phyloP scores from a whole-genome alignment of 306 rosid genomes.

The Dalbergia oliveri region DNA sequence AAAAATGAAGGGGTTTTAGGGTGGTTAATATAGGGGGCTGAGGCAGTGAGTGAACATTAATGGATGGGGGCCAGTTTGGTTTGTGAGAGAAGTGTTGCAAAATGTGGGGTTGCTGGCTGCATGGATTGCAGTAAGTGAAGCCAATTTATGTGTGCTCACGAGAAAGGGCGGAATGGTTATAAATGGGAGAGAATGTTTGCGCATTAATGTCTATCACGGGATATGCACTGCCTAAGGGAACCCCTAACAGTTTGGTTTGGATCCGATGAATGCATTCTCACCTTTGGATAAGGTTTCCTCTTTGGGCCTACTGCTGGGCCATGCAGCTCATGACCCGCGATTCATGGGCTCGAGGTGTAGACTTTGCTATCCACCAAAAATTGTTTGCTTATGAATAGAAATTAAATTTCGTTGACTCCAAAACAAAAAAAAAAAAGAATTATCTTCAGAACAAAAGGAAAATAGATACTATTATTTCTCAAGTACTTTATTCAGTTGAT shows the following conservation, averaged over 20 bases:
- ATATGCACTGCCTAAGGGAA: slow-evolving; percentile 29
- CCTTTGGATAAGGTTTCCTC: neutral
- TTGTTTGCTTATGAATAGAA: no score
- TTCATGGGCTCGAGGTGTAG: no score
- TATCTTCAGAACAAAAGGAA: no score
- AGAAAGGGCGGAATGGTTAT: slow-evolving; percentile 50
- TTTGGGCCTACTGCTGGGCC: neutral
- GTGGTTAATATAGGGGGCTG: neutral
- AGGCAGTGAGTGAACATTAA: neutral
- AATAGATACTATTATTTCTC: no score
- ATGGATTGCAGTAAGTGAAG: slow-evolving; percentile 45
- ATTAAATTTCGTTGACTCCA: no score
- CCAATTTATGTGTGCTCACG: slow-evolving; percentile 65
- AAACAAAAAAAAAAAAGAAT: no score
- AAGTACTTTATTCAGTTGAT: no score
- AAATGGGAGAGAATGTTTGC: slow-evolving; percentile 45
- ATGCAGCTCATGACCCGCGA: neutral
- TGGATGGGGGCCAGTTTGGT: slow-evolving; percentile 12
- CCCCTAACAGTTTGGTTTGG: neutral
- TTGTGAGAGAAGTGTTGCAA: neutral
- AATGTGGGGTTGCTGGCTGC: slow-evolving; percentile 54
- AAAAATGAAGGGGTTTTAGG: no score
- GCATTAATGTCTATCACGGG: slow-evolving; percentile 82
- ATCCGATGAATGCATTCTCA: neutral
- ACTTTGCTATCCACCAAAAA: no score